These are phyloP conservation scores for Heliosperma pusillum DNA, from an alignment of 148 eudicot species.

Conservation along the genomic window DNA sequence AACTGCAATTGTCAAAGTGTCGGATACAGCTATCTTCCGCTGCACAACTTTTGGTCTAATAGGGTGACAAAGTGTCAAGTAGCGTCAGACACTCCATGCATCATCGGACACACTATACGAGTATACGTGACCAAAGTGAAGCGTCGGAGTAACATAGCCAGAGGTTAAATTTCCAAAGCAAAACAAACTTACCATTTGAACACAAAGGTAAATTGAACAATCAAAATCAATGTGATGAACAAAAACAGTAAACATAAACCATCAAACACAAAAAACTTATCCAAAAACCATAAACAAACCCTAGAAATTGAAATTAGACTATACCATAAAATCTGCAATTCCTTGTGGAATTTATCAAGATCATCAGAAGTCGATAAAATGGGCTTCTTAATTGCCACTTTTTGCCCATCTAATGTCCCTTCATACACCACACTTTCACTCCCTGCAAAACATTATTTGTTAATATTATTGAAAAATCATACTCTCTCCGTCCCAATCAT, in stretches of 20 bases:
- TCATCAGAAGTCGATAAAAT: constrained; percentile 84
- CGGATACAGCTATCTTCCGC: too few relatives aligned
- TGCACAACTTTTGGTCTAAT: too few relatives aligned
- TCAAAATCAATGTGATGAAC: background rate
- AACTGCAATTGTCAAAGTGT: too few relatives aligned
- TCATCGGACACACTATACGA: too few relatives aligned
- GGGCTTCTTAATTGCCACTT: constrained; percentile 82
- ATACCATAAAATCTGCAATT: constrained; percentile 81
- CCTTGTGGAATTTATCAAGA: constrained; percentile 74
- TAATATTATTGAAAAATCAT: background rate
- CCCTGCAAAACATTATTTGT: constrained; percentile 36
- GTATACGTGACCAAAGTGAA: too few relatives aligned
- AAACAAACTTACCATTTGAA: background rate
- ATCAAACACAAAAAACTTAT: background rate
- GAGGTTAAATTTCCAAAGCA: background rate
- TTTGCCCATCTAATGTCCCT: constrained; percentile 61
- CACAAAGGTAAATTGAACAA: background rate
- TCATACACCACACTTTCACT: constrained; percentile 89
- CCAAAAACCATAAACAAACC: background rate
- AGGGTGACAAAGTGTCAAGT: too few relatives aligned
- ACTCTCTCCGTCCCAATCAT: too few relatives aligned
- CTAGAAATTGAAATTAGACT: background rate
- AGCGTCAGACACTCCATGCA: too few relatives aligned
- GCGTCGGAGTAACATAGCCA: too few relatives aligned
- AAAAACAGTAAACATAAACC: background rate